Base-by-base conservation (phyloP, 2,329 filamentous ascomycete species). In the Sporothrix mexicana region DNA sequence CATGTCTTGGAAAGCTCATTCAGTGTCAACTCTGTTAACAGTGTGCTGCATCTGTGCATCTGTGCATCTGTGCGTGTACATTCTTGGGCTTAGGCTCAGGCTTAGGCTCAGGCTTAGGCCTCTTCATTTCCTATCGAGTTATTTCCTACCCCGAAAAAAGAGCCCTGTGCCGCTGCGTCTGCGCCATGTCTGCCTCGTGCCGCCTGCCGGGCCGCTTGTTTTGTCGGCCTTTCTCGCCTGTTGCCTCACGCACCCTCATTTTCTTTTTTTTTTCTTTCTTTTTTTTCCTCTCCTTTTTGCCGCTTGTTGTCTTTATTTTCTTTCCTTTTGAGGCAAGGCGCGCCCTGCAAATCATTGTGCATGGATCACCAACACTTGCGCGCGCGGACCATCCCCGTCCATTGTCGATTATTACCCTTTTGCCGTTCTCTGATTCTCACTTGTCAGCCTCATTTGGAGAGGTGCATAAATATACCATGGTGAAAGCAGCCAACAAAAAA, bases 321-420 rank as follows among this genome's bases (percentile, higher is more conserved):
- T 17, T 25, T 3, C 55, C 10, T 8, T 3, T 8, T 5, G 12
- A 25, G n/a, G 6, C 10, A 47, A 9, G 20, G 9, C 20, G 23
- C 7, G 12, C 43, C 62, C 62, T 49, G 43, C 62, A 66, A 49
- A 49, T 66, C 62, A 66, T 30, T 66, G 45, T 49, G 62, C 61
- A 66, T 66, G 61, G 61, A 66, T 66, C 61, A 41, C 43, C 61
- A 66, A 47, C 41, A 43, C 61, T 2, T 43, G 41, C 41, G n/a
- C 41, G 12, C 61, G 41, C 41, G n/a, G 61, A n/a, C 41, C 61
- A 23, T 47, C n/a, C 41, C 20, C 25, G 8, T 30, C 15, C 20
- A 17, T 55, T 30, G 13, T n/a, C n/a, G n/a, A n/a, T n/a, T n/a
- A n/a, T n/a, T n/a, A n/a, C 23, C 25, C 13, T 41, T 43, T 20